phyloP scores from a whole-genome alignment of 495 filamentous ascomycete species.

The Neurospora sp. region DNA sequence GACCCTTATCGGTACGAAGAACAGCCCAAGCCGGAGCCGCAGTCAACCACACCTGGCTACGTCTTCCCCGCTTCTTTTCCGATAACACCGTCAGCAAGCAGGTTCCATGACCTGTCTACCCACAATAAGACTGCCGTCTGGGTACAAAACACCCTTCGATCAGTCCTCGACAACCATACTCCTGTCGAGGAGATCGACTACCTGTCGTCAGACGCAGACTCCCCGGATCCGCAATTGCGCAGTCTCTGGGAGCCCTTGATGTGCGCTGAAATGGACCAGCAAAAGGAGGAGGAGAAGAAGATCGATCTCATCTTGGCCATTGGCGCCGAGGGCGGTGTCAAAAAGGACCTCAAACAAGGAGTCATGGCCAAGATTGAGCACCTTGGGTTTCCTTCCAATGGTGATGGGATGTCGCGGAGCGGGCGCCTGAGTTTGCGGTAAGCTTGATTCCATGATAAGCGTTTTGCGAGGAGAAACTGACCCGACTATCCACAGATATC shows the following conservation, averaged over 20 bases:
- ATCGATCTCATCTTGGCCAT: slow-evolving; percentile 36
- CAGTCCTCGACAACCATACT: slow-evolving; percentile 27
- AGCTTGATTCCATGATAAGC: not conserved
- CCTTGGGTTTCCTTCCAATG: slow-evolving; percentile 21
- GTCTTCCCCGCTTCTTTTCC: slow-evolving; percentile 1
- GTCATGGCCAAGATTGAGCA: slow-evolving; percentile 31
- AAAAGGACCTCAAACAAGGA: slow-evolving; percentile 21
- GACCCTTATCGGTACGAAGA: not conserved
- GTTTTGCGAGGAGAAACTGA: not conserved
- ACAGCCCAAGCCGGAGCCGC: not conserved
- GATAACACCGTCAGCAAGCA: slow-evolving; percentile 8
- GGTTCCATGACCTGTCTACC: slow-evolving; percentile 27
- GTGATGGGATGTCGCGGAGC: slow-evolving; percentile 24
- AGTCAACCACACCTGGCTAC: not conserved
- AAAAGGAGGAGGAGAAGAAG: slow-evolving; percentile 13
- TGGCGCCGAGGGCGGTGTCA: slow-evolving; percentile 29
- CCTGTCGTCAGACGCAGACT: slow-evolving; percentile 24
- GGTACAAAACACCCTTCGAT: slow-evolving; percentile 33
- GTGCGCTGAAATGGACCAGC: slow-evolving; percentile 10
- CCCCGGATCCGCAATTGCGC: slow-evolving; percentile 23
- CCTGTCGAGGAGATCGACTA: slow-evolving; percentile 25
- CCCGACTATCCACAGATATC: slow-evolving; percentile 17
- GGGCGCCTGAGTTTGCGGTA: slow-evolving; percentile 36
- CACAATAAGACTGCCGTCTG: slow-evolving; percentile 27
- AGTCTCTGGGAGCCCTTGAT: slow-evolving; percentile 33